Percentiles rank a stretch among this genome's conserved stretches.
These are phyloP conservation scores for Pogostemon cablin DNA, from an alignment of 257 asterid species.

Conservation along the genomic window DNA sequence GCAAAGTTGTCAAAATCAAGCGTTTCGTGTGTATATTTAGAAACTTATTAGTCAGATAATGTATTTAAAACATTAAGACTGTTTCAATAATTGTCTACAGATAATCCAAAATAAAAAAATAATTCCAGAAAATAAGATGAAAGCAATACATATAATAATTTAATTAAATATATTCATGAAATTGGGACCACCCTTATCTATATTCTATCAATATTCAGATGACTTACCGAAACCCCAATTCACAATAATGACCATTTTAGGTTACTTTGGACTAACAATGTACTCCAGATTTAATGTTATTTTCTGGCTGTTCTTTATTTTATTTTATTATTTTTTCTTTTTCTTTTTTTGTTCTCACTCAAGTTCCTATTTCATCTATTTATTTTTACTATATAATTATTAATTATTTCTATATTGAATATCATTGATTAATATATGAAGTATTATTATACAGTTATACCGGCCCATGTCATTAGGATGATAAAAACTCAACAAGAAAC, in stretches of 20 bases:
- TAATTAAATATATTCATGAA: background rate
- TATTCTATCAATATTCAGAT: background rate
- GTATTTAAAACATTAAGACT: background rate
- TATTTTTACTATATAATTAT: too few species aligned
- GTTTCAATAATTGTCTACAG: slow-evolving; percentile 20
- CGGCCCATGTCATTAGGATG: too few species aligned
- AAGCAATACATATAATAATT: background rate
- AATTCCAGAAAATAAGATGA: background rate
- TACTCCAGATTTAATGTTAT: too few species aligned
- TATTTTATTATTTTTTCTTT: too few species aligned
- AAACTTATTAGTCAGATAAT: background rate
- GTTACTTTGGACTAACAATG: background rate
- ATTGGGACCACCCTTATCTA: slow-evolving; percentile 19
- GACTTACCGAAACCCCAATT: background rate
- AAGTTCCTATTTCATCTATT: too few species aligned
- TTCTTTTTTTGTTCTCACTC: too few species aligned
- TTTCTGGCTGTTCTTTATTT: too few species aligned
- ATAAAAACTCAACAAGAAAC: too few species aligned
- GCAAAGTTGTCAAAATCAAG: slow-evolving; percentile 16
- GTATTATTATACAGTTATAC: too few species aligned
- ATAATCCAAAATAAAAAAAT: background rate
- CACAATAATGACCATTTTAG: background rate
- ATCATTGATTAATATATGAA: too few species aligned
- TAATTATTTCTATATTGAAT: too few species aligned
- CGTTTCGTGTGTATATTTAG: background rate